Conservation (phyloP, 345 rosid species). For the Hibiscus tridactylites region DNA sequence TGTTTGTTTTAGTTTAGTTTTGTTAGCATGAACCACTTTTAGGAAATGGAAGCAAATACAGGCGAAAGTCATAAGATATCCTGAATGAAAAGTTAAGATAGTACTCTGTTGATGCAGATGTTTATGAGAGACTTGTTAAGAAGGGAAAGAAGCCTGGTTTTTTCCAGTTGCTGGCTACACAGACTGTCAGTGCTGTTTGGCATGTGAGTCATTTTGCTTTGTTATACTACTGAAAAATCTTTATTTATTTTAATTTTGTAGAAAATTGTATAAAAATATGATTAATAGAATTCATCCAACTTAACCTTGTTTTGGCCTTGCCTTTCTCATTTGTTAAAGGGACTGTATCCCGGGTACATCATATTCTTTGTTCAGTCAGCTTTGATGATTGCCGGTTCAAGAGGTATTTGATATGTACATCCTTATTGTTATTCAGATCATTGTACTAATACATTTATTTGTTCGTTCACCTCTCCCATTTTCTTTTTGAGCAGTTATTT, state of each 20-base stretch:
- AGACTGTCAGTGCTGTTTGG: constrained; percentile 93
- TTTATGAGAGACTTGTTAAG: constrained; percentile 10
- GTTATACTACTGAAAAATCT: background rate
- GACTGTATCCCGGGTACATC: constrained; percentile 89
- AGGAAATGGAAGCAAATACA: background rate
- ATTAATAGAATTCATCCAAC: background rate
- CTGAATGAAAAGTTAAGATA: background rate
- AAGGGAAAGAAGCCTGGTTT: constrained; percentile 13
- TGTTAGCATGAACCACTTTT: background rate
- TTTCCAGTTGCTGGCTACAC: constrained; percentile 76
- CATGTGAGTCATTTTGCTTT: constrained; percentile 55
- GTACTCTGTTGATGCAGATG: constrained; percentile 23
- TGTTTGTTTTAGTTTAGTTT: background rate
- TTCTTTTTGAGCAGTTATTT: constrained; percentile 45
- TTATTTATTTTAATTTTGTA: background rate
- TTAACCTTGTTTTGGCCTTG: background rate
- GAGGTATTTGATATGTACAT: constrained; percentile 36
- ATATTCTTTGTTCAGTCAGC: constrained; percentile 95
- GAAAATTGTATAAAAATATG: background rate
- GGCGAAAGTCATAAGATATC: background rate
- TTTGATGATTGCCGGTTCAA: constrained; percentile 88
- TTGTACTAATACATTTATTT: background rate
- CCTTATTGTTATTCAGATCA: background rate
- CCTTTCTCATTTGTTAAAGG: constrained; percentile 33
- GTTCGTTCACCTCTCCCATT: background rate